Conservation (phyloP, 106 monocot genomes). For the Hemerocallis citrina region DNA sequence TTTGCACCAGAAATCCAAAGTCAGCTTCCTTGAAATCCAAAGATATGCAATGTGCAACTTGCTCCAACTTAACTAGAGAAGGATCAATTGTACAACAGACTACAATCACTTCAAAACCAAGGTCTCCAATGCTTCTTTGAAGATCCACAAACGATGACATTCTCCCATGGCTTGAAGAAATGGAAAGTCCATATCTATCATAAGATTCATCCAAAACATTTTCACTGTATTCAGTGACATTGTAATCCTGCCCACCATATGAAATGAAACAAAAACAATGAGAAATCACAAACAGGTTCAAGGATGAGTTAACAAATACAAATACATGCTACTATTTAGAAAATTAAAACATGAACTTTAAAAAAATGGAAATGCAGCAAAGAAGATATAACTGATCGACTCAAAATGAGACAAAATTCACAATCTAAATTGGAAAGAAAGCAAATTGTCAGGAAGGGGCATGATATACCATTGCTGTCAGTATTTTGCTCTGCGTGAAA, state of each 20-base stretch:
- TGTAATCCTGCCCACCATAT: slow-evolving; percentile 67
- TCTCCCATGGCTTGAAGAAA: slow-evolving; percentile 32
- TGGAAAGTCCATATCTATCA: slow-evolving; percentile 66
- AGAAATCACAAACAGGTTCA: no score
- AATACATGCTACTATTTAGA: no score
- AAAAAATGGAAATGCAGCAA: no score
- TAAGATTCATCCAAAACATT: slow-evolving; percentile 91
- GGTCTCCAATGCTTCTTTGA: slow-evolving; percentile 81
- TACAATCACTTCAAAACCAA: slow-evolving; percentile 93
- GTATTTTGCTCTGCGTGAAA: no score
- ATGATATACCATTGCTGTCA: no score
- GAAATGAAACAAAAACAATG: background rate
- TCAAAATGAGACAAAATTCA: no score
- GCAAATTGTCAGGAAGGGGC: no score
- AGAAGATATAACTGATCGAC: no score
- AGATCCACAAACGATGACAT: slow-evolving; percentile 80
- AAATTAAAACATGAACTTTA: no score
- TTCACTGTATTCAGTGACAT: slow-evolving; percentile 82
- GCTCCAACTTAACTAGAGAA: slow-evolving; percentile 72
- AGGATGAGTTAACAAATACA: no score
- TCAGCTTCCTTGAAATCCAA: slow-evolving; percentile 52
- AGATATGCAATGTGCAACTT: slow-evolving; percentile 76
- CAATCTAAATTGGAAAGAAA: no score
- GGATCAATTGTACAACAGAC: slow-evolving; percentile 67
- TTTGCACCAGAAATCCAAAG: slow-evolving; percentile 57